A percentile compares a stretch with the other conserved stretches of the same genome.
Conservation (phyloP, 1,139 yeast species). For the Geotrichum candidum region DNA sequence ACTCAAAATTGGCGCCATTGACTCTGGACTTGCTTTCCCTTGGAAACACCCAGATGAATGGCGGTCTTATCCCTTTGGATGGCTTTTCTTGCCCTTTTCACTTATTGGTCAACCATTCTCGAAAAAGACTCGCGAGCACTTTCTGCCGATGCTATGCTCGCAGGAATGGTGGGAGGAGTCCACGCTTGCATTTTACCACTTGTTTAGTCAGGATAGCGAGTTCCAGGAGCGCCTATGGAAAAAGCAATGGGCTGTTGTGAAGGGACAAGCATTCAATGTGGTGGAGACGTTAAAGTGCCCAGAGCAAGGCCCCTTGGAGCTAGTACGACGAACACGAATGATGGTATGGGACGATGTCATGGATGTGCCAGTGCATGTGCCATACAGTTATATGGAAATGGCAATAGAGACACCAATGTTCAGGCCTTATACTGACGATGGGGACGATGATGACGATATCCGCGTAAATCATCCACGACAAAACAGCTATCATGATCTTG, state of each 20-base stretch:
- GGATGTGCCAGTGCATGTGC: slow-evolving; percentile 48
- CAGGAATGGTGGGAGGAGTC: slow-evolving; percentile 69
- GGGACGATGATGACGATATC: not conserved
- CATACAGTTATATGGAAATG: slow-evolving; percentile 28
- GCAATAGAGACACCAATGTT: slow-evolving; percentile 35
- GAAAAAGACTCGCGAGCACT: slow-evolving; percentile 50
- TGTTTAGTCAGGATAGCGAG: slow-evolving; percentile 53
- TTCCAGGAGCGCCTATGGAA: slow-evolving; percentile 63
- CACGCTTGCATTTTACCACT: slow-evolving; percentile 41
- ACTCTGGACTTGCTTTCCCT: slow-evolving; percentile 70
- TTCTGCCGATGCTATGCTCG: slow-evolving; percentile 54
- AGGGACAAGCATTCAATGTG: slow-evolving; percentile 75
- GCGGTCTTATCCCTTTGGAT: slow-evolving; percentile 76
- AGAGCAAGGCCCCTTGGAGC: slow-evolving; percentile 62
- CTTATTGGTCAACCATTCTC: slow-evolving; percentile 67
- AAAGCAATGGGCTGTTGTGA: slow-evolving; percentile 63
- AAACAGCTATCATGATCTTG: not conserved
- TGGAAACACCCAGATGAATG: slow-evolving; percentile 84
- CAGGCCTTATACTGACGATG: slow-evolving; percentile 4
- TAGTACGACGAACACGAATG: slow-evolving; percentile 54
- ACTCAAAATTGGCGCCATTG: slow-evolving; percentile 65
- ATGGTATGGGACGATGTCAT: slow-evolving; percentile 57
- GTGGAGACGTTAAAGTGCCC: slow-evolving; percentile 56
- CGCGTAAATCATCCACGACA: not conserved
- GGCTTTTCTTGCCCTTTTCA: slow-evolving; percentile 62